A percentile compares a stretch with the other conserved stretches of the same genome.
phyloP scores from a whole-genome alignment of 106 monocot genomes.

The Phalaenopsis aphrodite region DNA sequence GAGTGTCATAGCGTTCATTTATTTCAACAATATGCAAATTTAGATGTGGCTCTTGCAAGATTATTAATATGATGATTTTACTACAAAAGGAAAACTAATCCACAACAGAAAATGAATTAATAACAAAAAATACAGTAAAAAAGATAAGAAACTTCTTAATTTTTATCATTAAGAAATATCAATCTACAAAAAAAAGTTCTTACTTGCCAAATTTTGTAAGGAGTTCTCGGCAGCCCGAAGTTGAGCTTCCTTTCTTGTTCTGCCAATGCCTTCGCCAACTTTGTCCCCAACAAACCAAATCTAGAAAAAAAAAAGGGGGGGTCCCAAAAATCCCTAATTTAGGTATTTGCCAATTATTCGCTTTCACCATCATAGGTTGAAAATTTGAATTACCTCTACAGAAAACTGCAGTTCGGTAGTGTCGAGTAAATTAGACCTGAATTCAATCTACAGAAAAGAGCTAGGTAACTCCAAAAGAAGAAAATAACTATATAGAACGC shows the following conservation, averaged over 20 bases:
- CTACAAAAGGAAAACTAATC: neutral
- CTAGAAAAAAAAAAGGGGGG: conserved; percentile 44
- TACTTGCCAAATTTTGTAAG: conserved; percentile 70
- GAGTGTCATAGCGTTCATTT: neutral
- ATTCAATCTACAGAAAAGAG: conserved; percentile 49
- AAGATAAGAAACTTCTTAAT: neutral
- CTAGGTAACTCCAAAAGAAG: neutral
- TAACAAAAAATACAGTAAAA: neutral
- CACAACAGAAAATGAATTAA: neutral
- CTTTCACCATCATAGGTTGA: neutral
- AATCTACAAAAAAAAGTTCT: conserved; percentile 9
- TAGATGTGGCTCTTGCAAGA: neutral
- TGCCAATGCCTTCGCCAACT: conserved; percentile 84
- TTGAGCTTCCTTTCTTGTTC: conserved; percentile 83
- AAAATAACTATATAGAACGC: conserved; percentile 2
- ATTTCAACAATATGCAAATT: neutral
- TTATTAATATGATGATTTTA: neutral
- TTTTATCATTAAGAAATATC: neutral
- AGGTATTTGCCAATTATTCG: neutral
- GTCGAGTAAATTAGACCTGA: conserved; percentile 42
- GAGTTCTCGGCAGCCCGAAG: conserved; percentile 55
- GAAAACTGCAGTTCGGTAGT: conserved; percentile 55
- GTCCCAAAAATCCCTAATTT: neutral
- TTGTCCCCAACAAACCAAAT: conserved; percentile 92
- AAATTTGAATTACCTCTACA: conserved; percentile 41